Base-by-base conservation (phyloP, 306 rosid genomes). In the Oemleria cerasiformis region DNA sequence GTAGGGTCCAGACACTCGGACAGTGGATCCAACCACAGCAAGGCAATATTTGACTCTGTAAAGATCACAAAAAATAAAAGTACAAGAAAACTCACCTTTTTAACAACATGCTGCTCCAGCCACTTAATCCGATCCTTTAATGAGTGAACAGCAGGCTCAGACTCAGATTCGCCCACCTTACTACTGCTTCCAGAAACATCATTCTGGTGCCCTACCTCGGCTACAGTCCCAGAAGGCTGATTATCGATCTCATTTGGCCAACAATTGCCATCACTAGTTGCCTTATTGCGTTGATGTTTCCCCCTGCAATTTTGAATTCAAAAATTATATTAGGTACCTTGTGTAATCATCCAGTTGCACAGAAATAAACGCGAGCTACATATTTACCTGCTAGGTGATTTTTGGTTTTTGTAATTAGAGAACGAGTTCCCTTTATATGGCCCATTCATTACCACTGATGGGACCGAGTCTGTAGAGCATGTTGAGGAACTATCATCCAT, bases 401-500 rank as follows among this genome's bases (percentile, higher is more conserved):
- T 89, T 70, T 89, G 97, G 68, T 73, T 83, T 78, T 84, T 90
- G 65, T 63, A 74, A 66, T 80, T 86, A 53, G 90, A 77, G 69
- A 77, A 70, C 0, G 84, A 47, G 77, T 65, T 85, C 61, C 86
- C 90, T 75, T 80, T 92, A 68, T 75, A 82, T 48, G 87, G 76
- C 45, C 84, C 97, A 77, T 77, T 90, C 82, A 74, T 82, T 60
- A 82, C 84, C 41, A 89, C 84, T 25, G 99, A 92, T 17, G 93
- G 97, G 72, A 92, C 81, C 10, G 99, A 95, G 79, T 95, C 99
- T 1, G 93, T 85, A 47, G 99, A 95, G 75, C 99, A 92, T 19
- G 97, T 95, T 71, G 99, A 95, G 77, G 99, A 95, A 84, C 96
- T 95, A 80, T 95, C 99, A 76, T 95, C 99, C 87, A 95, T 80